A percentile compares a stretch with the other conserved stretches of the same genome.
phyloP scores from a whole-genome alignment of 768 basidiomycete species.

The Tremella mesenterica region DNA sequence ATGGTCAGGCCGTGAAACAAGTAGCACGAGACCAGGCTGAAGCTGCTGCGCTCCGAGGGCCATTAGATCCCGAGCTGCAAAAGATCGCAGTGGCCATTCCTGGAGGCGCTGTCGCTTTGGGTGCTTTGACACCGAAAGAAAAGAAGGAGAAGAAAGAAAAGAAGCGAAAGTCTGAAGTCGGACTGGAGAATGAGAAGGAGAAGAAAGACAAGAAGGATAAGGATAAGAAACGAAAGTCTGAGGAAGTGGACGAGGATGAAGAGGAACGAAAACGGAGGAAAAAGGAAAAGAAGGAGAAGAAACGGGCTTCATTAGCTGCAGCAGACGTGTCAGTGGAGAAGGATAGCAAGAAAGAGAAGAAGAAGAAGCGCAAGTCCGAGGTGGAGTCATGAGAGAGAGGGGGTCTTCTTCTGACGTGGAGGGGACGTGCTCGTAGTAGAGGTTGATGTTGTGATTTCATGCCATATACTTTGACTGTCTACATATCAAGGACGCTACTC shows the following conservation, averaged over 20 bases:
- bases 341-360: constrained; percentile 22
- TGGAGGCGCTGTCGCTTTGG: constrained; percentile 7
- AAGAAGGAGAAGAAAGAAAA: constrained; percentile 33
- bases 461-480: background rate
- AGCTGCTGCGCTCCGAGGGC: constrained; percentile 10
- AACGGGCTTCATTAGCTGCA: constrained; percentile 7
- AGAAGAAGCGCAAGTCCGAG: constrained; percentile 36
- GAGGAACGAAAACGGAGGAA: constrained; percentile 17
- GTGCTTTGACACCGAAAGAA: constrained; percentile 13
- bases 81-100: constrained; percentile 29
- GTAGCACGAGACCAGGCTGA: constrained; percentile 35
- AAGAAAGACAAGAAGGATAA: constrained; percentile 39
- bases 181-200: constrained; percentile 25
- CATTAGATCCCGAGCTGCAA: constrained; percentile 39
- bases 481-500: too few relatives aligned
- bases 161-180: constrained; percentile 22
- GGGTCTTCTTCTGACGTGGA: background rate
- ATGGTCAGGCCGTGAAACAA: constrained; percentile 36
- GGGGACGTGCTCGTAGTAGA: background rate
- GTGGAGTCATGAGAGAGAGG: constrained; percentile 1
- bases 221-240: constrained; percentile 40
- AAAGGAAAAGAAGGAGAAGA: constrained; percentile 19
- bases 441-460: constrained; percentile 1
- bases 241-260: constrained; percentile 26
- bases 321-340: background rate